These are phyloP conservation scores for Cryptosporidium parvum DNA, from an alignment of 169 alveolate species.

Conservation along the genomic window DNA sequence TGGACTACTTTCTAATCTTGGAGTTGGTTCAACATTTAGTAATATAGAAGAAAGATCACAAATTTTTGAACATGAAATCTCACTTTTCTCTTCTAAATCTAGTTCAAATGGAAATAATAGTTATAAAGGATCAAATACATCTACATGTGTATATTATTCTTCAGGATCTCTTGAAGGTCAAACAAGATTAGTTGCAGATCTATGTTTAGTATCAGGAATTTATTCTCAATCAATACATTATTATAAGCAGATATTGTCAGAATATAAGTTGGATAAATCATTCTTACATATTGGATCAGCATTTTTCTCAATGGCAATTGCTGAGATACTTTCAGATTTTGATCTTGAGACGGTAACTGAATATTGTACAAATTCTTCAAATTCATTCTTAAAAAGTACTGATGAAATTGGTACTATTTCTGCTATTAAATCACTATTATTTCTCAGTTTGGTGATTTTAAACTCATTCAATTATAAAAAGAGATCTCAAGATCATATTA, in stretches of 20 bases:
- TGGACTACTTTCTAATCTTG: constrained; percentile 51
- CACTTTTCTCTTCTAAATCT: constrained; percentile 38
- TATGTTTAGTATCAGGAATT: constrained; percentile 29
- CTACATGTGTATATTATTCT: constrained; percentile 16
- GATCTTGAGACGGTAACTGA: constrained; percentile 49
- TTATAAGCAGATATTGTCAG: constrained; percentile 55
- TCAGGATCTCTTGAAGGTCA: constrained; percentile 51
- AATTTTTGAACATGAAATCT: constrained; percentile 54
- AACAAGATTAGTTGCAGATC: constrained; percentile 62
- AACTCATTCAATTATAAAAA: constrained; percentile 1
- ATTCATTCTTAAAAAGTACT: constrained; percentile 17
- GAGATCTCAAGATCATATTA: not conserved
- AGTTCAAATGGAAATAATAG: not conserved
- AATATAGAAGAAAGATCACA: constrained; percentile 68
- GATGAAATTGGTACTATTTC: constrained; percentile 29
- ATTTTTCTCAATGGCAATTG: constrained; percentile 22
- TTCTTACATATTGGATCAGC: constrained; percentile 64
- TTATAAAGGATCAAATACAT: not conserved
- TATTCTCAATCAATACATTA: constrained; percentile 50
- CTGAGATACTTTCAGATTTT: constrained; percentile 15
- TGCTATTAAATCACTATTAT: constrained; percentile 25
- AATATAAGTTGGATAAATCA: constrained; percentile 66
- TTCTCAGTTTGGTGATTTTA: constrained; percentile 5
- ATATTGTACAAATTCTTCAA: constrained; percentile 24
- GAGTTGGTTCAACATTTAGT: constrained; percentile 46